Conservation (phyloP, 2,329 filamentous ascomycete species). For the Cryphonectria carpinicola region DNA sequence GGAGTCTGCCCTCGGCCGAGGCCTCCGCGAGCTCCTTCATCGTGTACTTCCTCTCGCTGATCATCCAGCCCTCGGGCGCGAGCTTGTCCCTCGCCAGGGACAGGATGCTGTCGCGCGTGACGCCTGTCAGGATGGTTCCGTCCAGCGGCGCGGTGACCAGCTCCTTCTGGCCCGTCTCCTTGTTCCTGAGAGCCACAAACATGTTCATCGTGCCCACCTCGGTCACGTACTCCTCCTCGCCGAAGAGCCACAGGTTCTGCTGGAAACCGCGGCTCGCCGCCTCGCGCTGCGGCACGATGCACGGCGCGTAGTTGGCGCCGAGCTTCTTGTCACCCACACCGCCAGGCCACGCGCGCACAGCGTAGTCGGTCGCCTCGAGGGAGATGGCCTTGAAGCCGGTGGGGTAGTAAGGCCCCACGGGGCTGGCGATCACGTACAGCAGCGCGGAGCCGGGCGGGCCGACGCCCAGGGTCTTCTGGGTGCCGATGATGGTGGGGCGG, state of each 20-base stretch:
- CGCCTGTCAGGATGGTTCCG: conserved; percentile 93
- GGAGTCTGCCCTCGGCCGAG: conserved; percentile 77
- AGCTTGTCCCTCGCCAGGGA: conserved; percentile 82
- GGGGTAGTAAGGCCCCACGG: conserved; percentile 96
- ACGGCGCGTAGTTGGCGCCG: conserved; percentile 98
- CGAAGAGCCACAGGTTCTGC: conserved; percentile 98
- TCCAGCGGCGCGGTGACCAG: conserved; percentile 94
- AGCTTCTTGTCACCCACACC: conserved; percentile 98
- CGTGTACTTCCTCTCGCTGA: conserved; percentile 88
- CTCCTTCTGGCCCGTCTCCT: conserved; percentile 87
- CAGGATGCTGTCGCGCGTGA: conserved; percentile 92
- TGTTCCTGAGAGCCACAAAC: conserved; percentile 84
- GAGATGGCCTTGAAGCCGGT: conserved; percentile 98
- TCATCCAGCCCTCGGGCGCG: conserved; percentile 81
- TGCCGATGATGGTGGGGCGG: conserved; percentile 95
- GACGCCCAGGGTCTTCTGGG: conserved; percentile 90
- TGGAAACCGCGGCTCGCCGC: conserved; percentile 91
- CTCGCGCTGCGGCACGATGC: conserved; percentile 93
- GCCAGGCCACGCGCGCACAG: conserved; percentile 95
- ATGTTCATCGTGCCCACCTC: conserved; percentile 99
- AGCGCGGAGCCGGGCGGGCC: conserved; percentile 89
- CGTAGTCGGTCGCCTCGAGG: conserved; percentile 94
- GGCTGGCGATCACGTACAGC: conserved; percentile 92
- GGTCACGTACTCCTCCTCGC: conserved; percentile 91
- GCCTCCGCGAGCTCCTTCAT: conserved; percentile 87